Conservation (phyloP, 192 early-diverging fungal genomes). For the Umbelopsis sp. region DNA sequence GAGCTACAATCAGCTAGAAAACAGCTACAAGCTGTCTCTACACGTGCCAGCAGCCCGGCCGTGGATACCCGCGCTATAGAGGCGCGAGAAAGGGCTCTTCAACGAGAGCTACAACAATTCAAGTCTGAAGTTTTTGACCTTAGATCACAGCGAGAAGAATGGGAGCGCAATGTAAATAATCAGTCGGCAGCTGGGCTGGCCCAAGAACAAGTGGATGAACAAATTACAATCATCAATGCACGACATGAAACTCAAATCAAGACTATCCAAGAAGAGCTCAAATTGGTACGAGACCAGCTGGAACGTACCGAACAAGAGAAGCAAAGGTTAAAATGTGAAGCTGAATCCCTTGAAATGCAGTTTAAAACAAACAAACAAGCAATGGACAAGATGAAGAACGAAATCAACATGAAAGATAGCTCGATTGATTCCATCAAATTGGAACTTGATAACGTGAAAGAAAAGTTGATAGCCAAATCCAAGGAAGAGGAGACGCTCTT, state of each 20-base stretch:
- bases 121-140: constrained; percentile 23
- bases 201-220: background rate
- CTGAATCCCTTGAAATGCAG: constrained; percentile 18
- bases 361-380: background rate
- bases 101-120: constrained; percentile 37
- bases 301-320: constrained; percentile 15
- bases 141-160: constrained; percentile 36
- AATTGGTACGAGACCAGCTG: constrained; percentile 9
- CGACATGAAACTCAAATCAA: background rate
- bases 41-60: background rate
- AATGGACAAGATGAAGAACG: constrained; percentile 29
- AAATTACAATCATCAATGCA: background rate
- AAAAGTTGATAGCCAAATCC: background rate
- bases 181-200: constrained; percentile 16
- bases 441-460: constrained; percentile 3
- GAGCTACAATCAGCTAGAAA: background rate
- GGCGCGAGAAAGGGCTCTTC: constrained; percentile 28
- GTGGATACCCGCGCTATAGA: constrained; percentile 4
- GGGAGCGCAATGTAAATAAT: constrained; percentile 43
- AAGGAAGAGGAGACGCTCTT: background rate
- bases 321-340: constrained; percentile 24
- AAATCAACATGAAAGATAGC: constrained; percentile 32
- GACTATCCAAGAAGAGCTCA: constrained; percentile 21
- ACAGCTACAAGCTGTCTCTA: background rate
- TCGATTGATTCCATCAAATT: constrained; percentile 20